Evolutionary conservation across 306 rosid species (phyloP).

Genomic region (Medicago truncatula): MtrunA17r5.0-ANR NC_053045.1:53196501-53197000

Average conservation of each 20-base stretch:
- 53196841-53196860: neutral
- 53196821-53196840: no score
- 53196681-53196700: neutral
- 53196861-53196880: constrained; percentile 41
- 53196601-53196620: no score
- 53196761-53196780: neutral
- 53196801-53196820: no score
- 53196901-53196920: constrained; percentile 31
- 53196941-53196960: constrained; percentile 33
- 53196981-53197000: no score
- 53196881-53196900: constrained; percentile 31
- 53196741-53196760: neutral
- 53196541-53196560: no score
- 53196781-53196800: neutral
- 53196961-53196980: constrained; percentile 7
- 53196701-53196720: neutral
- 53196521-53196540: no score
- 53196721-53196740: neutral
- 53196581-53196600: no score
- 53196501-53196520: no score
- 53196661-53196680: neutral
- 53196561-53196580: no score
- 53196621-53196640: no score
- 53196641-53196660: neutral
- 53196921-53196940: constrained; percentile 27